Evolutionary conservation across 345 rosid genomes (phyloP).

Genomic region (Euphorbia peplus): DNA sequence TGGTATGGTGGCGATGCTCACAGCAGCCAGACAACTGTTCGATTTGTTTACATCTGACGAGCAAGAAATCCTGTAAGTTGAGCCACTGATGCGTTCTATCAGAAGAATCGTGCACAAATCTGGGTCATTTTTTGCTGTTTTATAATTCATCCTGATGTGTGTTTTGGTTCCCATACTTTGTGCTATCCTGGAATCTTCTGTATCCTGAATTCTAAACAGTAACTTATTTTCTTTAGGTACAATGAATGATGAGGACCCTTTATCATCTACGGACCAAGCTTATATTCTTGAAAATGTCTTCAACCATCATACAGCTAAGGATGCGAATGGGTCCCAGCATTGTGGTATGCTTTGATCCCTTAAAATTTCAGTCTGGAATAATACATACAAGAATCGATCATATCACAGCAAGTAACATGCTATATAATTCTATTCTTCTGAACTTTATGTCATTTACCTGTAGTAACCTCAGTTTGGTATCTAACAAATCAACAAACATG

Average conservation of each 20-base stretch:
- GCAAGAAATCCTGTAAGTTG: constrained; percentile 62
- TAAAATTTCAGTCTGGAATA: no score
- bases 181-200: no score
- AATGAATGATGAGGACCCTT: constrained; percentile 73
- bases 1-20: constrained; percentile 33
- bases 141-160: no score
- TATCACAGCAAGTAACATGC: not conserved
- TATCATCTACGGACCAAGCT: constrained; percentile 62
- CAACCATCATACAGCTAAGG: constrained; percentile 75
- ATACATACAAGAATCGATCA: not conserved
- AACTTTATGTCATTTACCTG: not conserved
- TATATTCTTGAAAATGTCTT: constrained; percentile 61
- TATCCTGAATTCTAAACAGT: constrained; percentile 18
- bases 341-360: constrained; percentile 49
- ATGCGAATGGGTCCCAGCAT: constrained; percentile 63
- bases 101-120: constrained; percentile 58
- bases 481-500: constrained; percentile 74
- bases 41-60: constrained; percentile 86
- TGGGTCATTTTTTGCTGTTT: constrained; percentile 36
- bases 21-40: constrained; percentile 60
- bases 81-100: constrained; percentile 61
- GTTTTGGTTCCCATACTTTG: not conserved
- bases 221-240: constrained; percentile 49
- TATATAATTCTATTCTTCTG: not conserved
- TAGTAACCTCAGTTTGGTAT: not conserved